Conservation (phyloP, 2,329 filamentous ascomycete genomes). For the Colletotrichum liaoningense region DNA sequence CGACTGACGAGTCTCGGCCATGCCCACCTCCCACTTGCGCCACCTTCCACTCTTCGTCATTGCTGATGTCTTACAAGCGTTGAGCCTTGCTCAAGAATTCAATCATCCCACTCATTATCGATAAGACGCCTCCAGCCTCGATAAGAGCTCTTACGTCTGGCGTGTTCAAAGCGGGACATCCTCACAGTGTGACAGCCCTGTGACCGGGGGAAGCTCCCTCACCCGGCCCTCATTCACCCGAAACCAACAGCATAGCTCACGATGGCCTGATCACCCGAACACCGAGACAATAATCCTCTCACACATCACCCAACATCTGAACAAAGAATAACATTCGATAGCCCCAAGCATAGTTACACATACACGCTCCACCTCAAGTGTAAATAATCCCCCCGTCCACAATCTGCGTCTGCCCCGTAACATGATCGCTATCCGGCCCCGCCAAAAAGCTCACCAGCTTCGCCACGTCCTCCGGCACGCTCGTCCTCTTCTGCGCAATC, state of each 20-base stretch:
- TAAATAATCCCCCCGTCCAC: slow-evolving; percentile 63
- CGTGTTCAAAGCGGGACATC: neutral
- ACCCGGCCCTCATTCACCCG: neutral
- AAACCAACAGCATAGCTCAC: neutral
- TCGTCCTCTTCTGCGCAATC: slow-evolving; percentile 67
- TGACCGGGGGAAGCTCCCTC: neutral
- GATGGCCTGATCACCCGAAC: neutral
- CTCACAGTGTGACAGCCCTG: neutral
- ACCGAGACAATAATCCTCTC: neutral
- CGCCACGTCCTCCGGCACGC: slow-evolving; percentile 72
- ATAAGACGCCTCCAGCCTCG: neutral
- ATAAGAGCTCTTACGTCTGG: neutral
- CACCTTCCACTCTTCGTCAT: no score
- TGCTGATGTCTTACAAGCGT: no score
- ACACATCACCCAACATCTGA: neutral
- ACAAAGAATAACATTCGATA: neutral
- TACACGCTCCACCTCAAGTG: no score
- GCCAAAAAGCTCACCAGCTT: slow-evolving; percentile 72
- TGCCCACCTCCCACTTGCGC: no score
- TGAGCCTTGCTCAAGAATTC: no score
- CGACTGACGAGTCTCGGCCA: no score
- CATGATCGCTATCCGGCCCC: slow-evolving; percentile 69
- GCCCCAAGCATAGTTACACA: no score
- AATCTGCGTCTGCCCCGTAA: slow-evolving; percentile 74
- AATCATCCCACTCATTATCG: no score